These are phyloP conservation scores for Solanum chiquidenum DNA, from an alignment of 257 asterid genomes.

Conservation along the genomic window DNA sequence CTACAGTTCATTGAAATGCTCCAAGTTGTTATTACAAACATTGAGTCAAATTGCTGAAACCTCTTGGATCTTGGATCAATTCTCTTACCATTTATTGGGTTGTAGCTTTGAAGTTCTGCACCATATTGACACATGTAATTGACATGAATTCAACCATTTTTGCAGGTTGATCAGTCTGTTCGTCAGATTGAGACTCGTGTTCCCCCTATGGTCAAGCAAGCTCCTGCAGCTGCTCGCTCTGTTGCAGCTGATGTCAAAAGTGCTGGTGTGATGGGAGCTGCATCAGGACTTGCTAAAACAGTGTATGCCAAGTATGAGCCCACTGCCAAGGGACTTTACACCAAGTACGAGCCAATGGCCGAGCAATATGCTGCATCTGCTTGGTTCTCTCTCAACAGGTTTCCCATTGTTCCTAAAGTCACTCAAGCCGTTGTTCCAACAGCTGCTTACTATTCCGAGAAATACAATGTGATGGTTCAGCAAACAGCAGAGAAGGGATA, in stretches of 20 bases:
- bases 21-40: neutral
- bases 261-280: constrained; percentile 59
- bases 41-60: neutral
- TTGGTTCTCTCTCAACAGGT: constrained; percentile 56
- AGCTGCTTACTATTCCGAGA: constrained; percentile 56
- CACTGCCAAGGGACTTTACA: constrained; percentile 60
- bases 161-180: constrained; percentile 72
- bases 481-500: constrained; percentile 57
- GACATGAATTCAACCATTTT: neutral
- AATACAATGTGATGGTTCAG: constrained; percentile 64
- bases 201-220: constrained; percentile 59
- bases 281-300: constrained; percentile 65
- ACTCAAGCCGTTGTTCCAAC: constrained; percentile 69
- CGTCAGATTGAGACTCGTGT: constrained; percentile 48
- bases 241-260: constrained; percentile 58
- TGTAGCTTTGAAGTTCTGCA: neutral
- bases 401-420: constrained; percentile 63
- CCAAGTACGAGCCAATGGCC: constrained; percentile 75
- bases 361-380: constrained; percentile 69
- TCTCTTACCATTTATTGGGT: neutral
- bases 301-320: constrained; percentile 71
- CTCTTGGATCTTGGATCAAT: neutral
- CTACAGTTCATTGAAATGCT: neutral
- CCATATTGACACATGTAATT: neutral
- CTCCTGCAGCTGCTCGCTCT: constrained; percentile 57